Evolutionary conservation across 2,329 filamentous ascomycete genomes (phyloP), one percentile per base, ranked within the genome.

Genomic region (Malbranchea cinnamomea): DNA sequence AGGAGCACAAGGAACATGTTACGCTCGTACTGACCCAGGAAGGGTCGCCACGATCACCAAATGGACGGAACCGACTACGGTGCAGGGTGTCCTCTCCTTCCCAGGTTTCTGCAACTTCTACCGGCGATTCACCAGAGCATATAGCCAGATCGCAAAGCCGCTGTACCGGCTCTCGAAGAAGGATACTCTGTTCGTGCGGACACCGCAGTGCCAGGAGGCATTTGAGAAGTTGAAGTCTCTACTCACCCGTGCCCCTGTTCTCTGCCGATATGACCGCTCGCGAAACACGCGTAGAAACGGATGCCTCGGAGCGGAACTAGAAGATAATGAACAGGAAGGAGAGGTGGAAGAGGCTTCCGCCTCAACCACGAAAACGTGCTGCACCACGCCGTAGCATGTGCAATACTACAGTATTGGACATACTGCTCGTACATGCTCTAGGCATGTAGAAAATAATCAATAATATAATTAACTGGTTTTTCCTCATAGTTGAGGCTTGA

Each of bases 31-130:
- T 15, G 34, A 43, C 23, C 30, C 28, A 3, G 30, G 30, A 3
- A 46, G 43, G 26, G 30, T 45, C 7, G 23, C 34, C 12, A 33
- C 31, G 7, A 38, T 44, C 17, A 4, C 18, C 9, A 24, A 41
- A 22, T 44, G 31, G 37, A 12, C 23, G 8, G 24, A 15, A 1
- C 31, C 38, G 3, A 26, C 6, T 5, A 32, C 10, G 1, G n/a
- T n/a, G n/a, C 16, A 20, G n/a, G 18, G 27, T 12, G 6, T 32
- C 10, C 14, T n/a, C 6, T 26, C 11, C 4, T 26, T 32, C 13
- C 12, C 27, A 21, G 16, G 18, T 10, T 27, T 32, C 12, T 26
- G 18, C 18, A 32, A 32, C 22, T 32, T 32, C n/a, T 27, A 29
- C 15, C 7, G 16, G 8, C 6, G 18, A 19, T 29, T 29, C 18